A percentile compares a stretch with the other conserved stretches of the same genome.
These are phyloP conservation scores for Aspergillus viridinutans DNA, from an alignment of 2,329 filamentous ascomycete species.

Conservation along the genomic window DNA sequence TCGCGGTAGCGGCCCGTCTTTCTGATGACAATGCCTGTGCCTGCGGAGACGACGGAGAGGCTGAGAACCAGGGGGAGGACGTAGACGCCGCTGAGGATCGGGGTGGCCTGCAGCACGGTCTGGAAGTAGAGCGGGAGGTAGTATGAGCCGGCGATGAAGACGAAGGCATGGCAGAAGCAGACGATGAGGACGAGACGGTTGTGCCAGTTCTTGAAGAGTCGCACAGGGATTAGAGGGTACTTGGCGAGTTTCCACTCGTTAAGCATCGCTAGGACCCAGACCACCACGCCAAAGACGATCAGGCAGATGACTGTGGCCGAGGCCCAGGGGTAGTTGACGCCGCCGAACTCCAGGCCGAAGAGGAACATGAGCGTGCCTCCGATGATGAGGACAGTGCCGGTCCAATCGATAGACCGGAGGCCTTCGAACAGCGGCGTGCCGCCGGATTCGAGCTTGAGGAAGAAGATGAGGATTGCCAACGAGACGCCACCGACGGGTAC, in stretches of 20 bases:
- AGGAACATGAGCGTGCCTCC: slow-evolving; percentile 81
- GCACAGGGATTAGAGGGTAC: slow-evolving; percentile 73
- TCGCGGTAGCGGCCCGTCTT: slow-evolving; percentile 65
- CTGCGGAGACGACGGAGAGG: slow-evolving; percentile 59
- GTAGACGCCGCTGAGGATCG: slow-evolving; percentile 70
- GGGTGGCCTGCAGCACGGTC: slow-evolving; percentile 62
- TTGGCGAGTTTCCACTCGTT: slow-evolving; percentile 70
- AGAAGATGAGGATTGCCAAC: slow-evolving; percentile 56
- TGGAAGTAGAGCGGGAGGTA: slow-evolving; percentile 86
- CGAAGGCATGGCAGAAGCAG: slow-evolving; percentile 69
- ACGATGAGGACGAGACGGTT: slow-evolving; percentile 63
- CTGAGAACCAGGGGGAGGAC: slow-evolving; percentile 66
- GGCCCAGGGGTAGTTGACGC: slow-evolving; percentile 68
- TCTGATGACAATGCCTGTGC: slow-evolving; percentile 64
- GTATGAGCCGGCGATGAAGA: slow-evolving; percentile 74
- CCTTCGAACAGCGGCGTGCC: slow-evolving; percentile 56
- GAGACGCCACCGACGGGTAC: slow-evolving; percentile 58
- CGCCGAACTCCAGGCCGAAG: slow-evolving; percentile 80
- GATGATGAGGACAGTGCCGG: slow-evolving; percentile 61
- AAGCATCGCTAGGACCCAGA: slow-evolving; percentile 62
- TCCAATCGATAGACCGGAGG: slow-evolving; percentile 60
- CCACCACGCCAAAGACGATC: slow-evolving; percentile 66
- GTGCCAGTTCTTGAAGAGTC: slow-evolving; percentile 62
- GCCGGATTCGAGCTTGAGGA: slow-evolving; percentile 59
- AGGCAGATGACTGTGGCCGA: slow-evolving; percentile 73